phyloP scores from a whole-genome alignment of 2,329 filamentous ascomycete species.

The Pyrenophora teres region DNA sequence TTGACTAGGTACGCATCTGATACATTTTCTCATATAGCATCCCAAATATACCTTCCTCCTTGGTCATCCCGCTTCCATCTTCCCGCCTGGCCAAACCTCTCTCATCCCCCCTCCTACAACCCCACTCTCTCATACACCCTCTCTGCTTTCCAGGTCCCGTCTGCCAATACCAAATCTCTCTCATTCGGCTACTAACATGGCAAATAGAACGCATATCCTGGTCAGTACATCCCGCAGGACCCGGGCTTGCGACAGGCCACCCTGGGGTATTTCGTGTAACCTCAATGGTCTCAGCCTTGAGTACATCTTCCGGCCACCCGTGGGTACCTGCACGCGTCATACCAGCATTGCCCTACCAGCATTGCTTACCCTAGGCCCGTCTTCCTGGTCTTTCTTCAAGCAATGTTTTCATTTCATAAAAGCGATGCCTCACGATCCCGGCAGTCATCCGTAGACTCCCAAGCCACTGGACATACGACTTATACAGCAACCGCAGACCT shows the following conservation, averaged over 20 bases:
- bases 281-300: slow-evolving; percentile 35
- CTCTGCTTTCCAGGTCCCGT: slow-evolving; percentile 14
- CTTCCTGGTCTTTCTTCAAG: slow-evolving; percentile 15
- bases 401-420: slow-evolving; percentile 48
- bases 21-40: slow-evolving; percentile 29
- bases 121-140: slow-evolving; percentile 8
- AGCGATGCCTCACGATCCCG: slow-evolving; percentile 38
- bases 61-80: slow-evolving; percentile 8
- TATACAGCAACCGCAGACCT: slow-evolving; percentile 20
- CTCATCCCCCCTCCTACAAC: slow-evolving; percentile 15
- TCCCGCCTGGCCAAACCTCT: slow-evolving; percentile 9
- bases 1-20: slow-evolving; percentile 43
- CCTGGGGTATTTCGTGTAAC: slow-evolving; percentile 24
- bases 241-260: slow-evolving; percentile 32
- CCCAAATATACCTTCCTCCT: slow-evolving; percentile 25
- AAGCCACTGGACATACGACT: slow-evolving; percentile 21
- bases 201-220: slow-evolving; percentile 7
- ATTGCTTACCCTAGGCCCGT: slow-evolving; percentile 22
- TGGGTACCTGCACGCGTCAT: slow-evolving; percentile 30
- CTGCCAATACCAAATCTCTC: slow-evolving; percentile 24
- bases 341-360: slow-evolving; percentile 28
- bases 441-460: slow-evolving; percentile 43
- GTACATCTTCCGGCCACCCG: slow-evolving; percentile 31
- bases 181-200: slow-evolving; percentile 9
- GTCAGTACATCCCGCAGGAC: slow-evolving; percentile 16